Base-by-base conservation (phyloP, 2,329 filamentous ascomycete species). In the Stagonosporopsis cucurbitacearum region DNA sequence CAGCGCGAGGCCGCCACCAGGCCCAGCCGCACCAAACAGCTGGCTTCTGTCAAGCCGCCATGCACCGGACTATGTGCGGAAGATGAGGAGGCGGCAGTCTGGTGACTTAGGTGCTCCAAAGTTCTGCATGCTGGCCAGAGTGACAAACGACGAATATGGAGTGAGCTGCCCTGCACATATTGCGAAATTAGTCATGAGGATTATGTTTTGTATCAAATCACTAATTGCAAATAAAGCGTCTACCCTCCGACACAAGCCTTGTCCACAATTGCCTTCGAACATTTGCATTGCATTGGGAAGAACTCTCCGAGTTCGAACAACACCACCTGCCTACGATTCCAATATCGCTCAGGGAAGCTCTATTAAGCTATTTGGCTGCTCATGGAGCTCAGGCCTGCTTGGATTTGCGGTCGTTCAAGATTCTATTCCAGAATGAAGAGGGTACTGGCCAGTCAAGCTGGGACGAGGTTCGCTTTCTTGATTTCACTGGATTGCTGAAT, bases 221-320 rank as follows among this genome's bases (percentile, higher is more conserved):
- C 63, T 72, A 37, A 73, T 63, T 60, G 51, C 50, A 58, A 25
- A 54, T 41, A 32, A 59, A 75, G 72, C 72, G 69, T 56, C 47
- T 75, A 37, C 73, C 71, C 17, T 58, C 57, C 2, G 41, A 59
- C 7, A 60, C 66, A 32, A 83, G 79, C 48, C 72, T 88, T 7
- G 60, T 81, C 41, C 80, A 87, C 69, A 66, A 76, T 5, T 69
- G 80, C 15, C 66, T 88, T 33, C 84, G 82, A 61, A 76, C 78
- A 0, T 80, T 87, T 63, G 84, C 84, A 2, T 64, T 70, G 22
- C 79, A 85, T 22, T 88, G 85, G 85, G 69, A 78, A 9, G 80
- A 81, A 70, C 80, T 88, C 57, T 69, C 82, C 23, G 78, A 82
- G 47, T 85, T 86, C 59, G 84, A 87, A 62, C 80, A 82, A 51